phyloP scores from a whole-genome alignment of 768 basidiomycete genomes.

The Brasilioporus rufonigricans region DNA sequence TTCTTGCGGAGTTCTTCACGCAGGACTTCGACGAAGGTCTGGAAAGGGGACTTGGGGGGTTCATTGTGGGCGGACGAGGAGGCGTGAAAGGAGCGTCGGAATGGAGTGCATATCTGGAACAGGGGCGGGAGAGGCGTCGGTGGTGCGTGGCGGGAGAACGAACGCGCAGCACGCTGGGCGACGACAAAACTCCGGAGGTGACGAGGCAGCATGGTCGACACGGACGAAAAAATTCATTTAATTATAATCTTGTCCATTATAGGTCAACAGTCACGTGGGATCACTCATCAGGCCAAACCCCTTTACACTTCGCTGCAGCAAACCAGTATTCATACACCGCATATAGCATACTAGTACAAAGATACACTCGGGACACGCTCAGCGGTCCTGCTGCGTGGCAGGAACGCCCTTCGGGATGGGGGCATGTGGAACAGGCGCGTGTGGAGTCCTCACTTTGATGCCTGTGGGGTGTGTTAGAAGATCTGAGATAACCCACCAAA shows the following conservation, averaged over 20 bases:
- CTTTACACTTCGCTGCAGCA: no score
- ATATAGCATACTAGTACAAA: no score
- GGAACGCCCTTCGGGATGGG: slow-evolving; percentile 53
- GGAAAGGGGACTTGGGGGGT: slow-evolving; percentile 87
- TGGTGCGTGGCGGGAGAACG: slow-evolving; percentile 12
- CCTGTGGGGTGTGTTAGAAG: slow-evolving; percentile 41
- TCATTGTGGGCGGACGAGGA: slow-evolving; percentile 62
- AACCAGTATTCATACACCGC: no score
- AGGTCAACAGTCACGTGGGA: background rate
- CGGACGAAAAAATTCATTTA: slow-evolving; percentile 10
- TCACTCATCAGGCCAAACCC: no score
- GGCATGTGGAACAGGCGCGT: slow-evolving; percentile 69
- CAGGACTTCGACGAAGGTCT: slow-evolving; percentile 93
- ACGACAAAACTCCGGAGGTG: slow-evolving; percentile 41
- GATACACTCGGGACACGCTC: background rate
- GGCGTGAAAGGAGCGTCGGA: slow-evolving; percentile 53
- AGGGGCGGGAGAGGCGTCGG: slow-evolving; percentile 20
- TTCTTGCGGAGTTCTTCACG: slow-evolving; percentile 93
- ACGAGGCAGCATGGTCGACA: slow-evolving; percentile 43
- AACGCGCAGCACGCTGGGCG: slow-evolving; percentile 27
- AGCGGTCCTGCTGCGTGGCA: slow-evolving; percentile 39
- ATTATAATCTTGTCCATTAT: background rate
- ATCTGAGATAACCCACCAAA: no score
- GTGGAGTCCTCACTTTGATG: slow-evolving; percentile 59
- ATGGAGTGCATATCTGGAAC: slow-evolving; percentile 30